Evolutionary conservation across 192 early-diverging fungal genomes (phyloP), one percentile per base, ranked within the genome.

Genomic region (Linnemannia hyalina): DNA sequence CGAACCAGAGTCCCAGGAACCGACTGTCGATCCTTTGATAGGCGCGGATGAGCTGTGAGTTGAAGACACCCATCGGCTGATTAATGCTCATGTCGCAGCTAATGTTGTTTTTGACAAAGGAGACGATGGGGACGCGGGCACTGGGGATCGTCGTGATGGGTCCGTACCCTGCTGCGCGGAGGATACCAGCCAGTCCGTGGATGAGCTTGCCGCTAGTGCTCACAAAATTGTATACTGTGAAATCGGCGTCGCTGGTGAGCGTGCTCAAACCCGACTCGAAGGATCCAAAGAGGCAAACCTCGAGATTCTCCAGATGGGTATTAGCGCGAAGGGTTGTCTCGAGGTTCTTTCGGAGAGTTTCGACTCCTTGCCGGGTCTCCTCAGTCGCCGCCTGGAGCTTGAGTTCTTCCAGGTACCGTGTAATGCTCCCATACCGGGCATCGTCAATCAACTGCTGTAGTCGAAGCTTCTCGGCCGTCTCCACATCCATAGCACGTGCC

Each of bases 1-100:
- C 23, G 47, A 70, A 32, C 65, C 47, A 69, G 13, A 78, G 26
- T n/a, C 18, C 13, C 7, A 9, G 15, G 23, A 78, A 44, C 3
- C 76, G 76, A n/a, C 26, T n/a, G 36, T 78, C 76, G 76, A 78
- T 78, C 26, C 52, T 47, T 26, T 23, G 29, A 38, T 78, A 78
- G 47, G 76, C 70, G 3, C 22, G 55, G 68, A 78, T 70, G 26
- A 78, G 76, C n/a, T 70, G 18, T 6, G 76, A 69, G 68, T 70
- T 69, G 20, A 54, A 16, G 32, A 70, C 29, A 0, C 63, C 76
- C 44, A 78, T 23, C 20, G n/a, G 26, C 7, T 68, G 38, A 15
- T 70, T 68, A 22, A 78, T 78, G 47, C 47, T 63, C 26, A 78
- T 78, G 3, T 78, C 76, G 68, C 76, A 70, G 3, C 7, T 29